A percentile compares a stretch with the other conserved stretches of the same genome.
Conservation (phyloP, 805 yeast genomes). For the Schwanniomyces vanrijiae region DNA sequence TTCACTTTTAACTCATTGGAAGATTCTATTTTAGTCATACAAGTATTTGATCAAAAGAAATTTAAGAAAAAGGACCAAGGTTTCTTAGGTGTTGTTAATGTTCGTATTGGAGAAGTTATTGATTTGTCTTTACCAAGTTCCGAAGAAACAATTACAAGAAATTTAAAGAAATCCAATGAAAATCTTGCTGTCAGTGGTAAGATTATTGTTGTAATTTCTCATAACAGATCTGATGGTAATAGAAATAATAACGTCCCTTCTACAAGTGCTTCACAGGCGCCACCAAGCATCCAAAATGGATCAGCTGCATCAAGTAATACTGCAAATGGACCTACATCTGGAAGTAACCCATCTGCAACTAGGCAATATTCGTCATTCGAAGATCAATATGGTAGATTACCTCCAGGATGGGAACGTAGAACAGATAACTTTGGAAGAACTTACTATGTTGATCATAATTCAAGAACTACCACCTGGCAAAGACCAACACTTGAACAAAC, state of each 20-base stretch:
- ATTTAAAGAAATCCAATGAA: slow-evolving; percentile 88
- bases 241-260: slow-evolving; percentile 11
- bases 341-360: slow-evolving; percentile 16
- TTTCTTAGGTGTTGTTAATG: slow-evolving; percentile 91
- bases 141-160: slow-evolving; percentile 91
- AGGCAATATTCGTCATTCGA: slow-evolving; percentile 91
- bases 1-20: slow-evolving; percentile 78
- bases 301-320: slow-evolving; percentile 13
- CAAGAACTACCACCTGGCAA: slow-evolving; percentile 98
- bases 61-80: slow-evolving; percentile 99
- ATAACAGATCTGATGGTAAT: slow-evolving; percentile 16
- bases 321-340: slow-evolving; percentile 6
- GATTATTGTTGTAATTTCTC: slow-evolving; percentile 73
- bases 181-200: slow-evolving; percentile 92
- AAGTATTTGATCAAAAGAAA: slow-evolving; percentile 95
- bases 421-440: slow-evolving; percentile 97
- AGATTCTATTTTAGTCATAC: slow-evolving; percentile 84
- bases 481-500: slow-evolving; percentile 84
- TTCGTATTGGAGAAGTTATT: slow-evolving; percentile 84
- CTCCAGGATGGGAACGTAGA: slow-evolving; percentile 99
- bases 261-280: slow-evolving; percentile 20
- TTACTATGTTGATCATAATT: slow-evolving; percentile 96
- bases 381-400: slow-evolving; percentile 94
- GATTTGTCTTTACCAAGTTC: slow-evolving; percentile 52
- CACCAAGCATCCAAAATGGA: slow-evolving; percentile 8